Evolutionary conservation across 768 basidiomycete species (phyloP).

Genomic region (Calocera cornea): DNA sequence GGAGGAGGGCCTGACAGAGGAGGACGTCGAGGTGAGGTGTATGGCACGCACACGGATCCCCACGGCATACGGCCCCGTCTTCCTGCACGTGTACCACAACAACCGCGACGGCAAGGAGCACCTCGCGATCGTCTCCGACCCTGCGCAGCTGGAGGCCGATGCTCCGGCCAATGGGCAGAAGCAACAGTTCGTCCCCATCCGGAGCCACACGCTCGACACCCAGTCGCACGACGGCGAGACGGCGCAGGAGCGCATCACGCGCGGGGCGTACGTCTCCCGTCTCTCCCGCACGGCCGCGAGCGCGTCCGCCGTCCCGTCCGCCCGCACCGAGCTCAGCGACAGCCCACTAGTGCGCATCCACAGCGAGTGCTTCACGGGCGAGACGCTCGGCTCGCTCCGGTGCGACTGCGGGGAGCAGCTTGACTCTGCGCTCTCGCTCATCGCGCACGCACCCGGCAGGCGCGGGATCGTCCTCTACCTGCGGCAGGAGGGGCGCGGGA

Average conservation of each 20-base stretch:
- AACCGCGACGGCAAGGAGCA: conserved; percentile 88
- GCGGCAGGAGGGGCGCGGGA: conserved; percentile 94
- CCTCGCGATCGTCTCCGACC: conserved; percentile 85
- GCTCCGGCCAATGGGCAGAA: conserved; percentile 9
- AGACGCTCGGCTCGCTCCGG: conserved; percentile 94
- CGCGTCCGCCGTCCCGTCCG: conserved; percentile 20
- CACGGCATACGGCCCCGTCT: conserved; percentile 84
- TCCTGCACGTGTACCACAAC: conserved; percentile 92
- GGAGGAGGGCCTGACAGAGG: background rate
- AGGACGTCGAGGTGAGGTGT: conserved; percentile 62
- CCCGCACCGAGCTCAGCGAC: conserved; percentile 24
- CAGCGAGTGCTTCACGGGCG: conserved; percentile 97
- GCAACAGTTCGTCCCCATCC: conserved; percentile 35
- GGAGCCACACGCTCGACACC: conserved; percentile 67
- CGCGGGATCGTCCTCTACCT: conserved; percentile 90
- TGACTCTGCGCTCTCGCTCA: conserved; percentile 88
- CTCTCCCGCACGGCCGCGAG: conserved; percentile 34
- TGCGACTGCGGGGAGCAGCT: conserved; percentile 99
- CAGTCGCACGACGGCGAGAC: conserved; percentile 78
- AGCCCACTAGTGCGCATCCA: conserved; percentile 87
- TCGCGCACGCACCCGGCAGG: conserved; percentile 60
- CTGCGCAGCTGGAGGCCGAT: conserved; percentile 52
- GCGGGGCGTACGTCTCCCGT: conserved; percentile 86
- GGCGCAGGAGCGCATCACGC: conserved; percentile 79
- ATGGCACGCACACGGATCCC: conserved; percentile 96